A percentile compares a stretch with the other conserved stretches of the same genome.
phyloP scores from a whole-genome alignment of 768 basidiomycete species.

The Russula virescens region DNA sequence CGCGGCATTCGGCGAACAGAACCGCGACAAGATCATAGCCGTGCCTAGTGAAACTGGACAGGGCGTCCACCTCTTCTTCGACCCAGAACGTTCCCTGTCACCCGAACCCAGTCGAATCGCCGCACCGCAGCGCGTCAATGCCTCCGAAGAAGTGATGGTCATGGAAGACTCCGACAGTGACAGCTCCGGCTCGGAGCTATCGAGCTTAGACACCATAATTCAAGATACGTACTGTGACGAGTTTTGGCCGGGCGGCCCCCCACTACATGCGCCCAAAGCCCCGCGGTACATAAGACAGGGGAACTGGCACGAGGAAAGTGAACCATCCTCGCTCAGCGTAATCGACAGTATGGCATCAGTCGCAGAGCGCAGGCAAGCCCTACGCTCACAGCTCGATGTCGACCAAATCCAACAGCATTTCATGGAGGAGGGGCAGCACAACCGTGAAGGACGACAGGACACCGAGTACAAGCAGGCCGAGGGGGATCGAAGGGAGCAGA shows the following conservation, averaged over 20 bases:
- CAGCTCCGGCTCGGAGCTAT: not conserved
- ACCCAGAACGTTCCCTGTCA: constrained; percentile 5
- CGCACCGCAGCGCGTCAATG: not conserved
- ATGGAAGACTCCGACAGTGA: not conserved
- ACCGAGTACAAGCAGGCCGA: not conserved
- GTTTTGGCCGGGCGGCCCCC: too few relatives aligned
- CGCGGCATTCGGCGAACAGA: constrained; percentile 6
- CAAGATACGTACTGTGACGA: not conserved
- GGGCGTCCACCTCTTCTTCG: not conserved
- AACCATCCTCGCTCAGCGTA: not conserved
- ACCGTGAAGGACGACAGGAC: not conserved
- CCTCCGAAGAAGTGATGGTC: not conserved
- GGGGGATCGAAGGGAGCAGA: not conserved
- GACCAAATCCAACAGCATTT: not conserved
- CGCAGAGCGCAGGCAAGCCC: not conserved
- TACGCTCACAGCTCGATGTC: not conserved
- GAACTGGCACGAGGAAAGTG: constrained; percentile 1
- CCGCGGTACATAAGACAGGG: not conserved
- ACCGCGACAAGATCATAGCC: constrained; percentile 1
- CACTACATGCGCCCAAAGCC: not conserved
- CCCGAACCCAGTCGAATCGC: not conserved
- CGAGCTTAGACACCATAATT: not conserved
- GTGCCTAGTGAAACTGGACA: constrained; percentile 3
- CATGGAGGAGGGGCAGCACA: not conserved
- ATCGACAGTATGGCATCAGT: constrained; percentile 7